These are phyloP conservation scores for Medicago truncatula DNA, from an alignment of 306 rosid species.

Conservation along the genomic window DNA sequence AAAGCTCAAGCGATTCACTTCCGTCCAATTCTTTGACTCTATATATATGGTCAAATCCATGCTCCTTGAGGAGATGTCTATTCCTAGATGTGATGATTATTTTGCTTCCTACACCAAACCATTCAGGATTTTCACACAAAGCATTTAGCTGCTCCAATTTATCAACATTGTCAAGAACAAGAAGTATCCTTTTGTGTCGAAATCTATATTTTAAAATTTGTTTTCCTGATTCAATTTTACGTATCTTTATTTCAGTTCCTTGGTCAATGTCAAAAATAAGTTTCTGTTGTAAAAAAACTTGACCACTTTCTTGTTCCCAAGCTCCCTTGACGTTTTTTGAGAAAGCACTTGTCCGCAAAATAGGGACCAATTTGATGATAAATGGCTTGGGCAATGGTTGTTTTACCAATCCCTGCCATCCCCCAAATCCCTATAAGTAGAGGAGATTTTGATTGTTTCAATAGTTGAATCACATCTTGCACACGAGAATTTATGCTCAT, in stretches of 20 bases:
- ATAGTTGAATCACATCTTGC: neutral
- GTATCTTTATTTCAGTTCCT: neutral
- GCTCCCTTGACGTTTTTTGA: neutral
- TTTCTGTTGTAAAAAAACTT: neutral
- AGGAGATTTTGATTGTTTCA: neutral
- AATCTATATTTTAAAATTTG: neutral
- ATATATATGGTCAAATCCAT: neutral
- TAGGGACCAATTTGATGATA: neutral
- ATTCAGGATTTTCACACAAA: conserved; percentile 14
- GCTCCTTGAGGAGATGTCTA: neutral
- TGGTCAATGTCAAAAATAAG: neutral
- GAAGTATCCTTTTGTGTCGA: neutral
- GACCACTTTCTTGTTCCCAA: neutral
- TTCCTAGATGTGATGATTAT: conserved; percentile 26
- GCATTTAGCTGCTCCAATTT: neutral
- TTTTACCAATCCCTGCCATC: conserved; percentile 23
- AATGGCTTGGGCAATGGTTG: conserved; percentile 18
- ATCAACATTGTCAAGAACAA: conserved; percentile 12
- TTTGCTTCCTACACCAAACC: conserved; percentile 15
- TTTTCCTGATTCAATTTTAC: neutral
- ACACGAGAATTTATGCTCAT: no score
- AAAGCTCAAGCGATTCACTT: conserved; percentile 22
- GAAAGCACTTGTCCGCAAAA: conserved; percentile 1
- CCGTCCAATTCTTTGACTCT: neutral
- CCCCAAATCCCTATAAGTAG: conserved; percentile 17